A percentile compares a stretch with the other conserved stretches of the same genome.
Evolutionary conservation across 1,139 yeast species (phyloP).

Genomic region (Entelexis paramagnoliae): DNA sequence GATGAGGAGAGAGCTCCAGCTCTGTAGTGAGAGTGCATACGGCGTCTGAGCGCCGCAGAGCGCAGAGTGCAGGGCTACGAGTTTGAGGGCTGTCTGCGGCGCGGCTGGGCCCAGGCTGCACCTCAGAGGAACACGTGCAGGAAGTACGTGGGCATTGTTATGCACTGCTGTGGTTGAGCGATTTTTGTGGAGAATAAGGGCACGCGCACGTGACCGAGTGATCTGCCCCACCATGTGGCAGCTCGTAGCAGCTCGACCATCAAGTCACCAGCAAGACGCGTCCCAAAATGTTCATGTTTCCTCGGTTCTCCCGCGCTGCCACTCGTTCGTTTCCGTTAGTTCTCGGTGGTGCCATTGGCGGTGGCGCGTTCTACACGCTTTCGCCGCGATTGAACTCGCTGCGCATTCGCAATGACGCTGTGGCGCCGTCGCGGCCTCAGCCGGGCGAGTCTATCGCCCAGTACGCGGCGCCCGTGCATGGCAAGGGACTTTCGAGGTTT

Average conservation of each 20-base stretch:
- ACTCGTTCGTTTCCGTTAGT: conserved; percentile 12
- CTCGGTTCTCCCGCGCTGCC: conserved; percentile 10
- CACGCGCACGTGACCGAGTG: background rate
- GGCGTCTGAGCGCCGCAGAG: background rate
- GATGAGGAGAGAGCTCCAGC: background rate
- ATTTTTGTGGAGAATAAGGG: background rate
- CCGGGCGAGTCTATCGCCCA: conserved; percentile 19
- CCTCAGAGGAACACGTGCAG: background rate
- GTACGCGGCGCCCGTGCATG: conserved; percentile 16
- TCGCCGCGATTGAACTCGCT: background rate
- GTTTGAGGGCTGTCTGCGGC: too few relatives aligned
- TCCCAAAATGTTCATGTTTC: conserved; percentile 14
- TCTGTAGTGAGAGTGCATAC: too few relatives aligned
- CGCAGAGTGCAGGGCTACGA: too few relatives aligned
- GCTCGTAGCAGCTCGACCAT: background rate
- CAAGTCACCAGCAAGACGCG: background rate
- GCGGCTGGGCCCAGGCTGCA: too few relatives aligned
- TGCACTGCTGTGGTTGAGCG: background rate
- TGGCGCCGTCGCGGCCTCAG: conserved; percentile 6
- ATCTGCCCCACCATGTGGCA: background rate
- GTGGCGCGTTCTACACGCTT: background rate
- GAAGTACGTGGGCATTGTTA: background rate
- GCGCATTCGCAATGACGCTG: conserved; percentile 14
- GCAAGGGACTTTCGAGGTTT: conserved; percentile 19
- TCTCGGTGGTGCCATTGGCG: conserved; percentile 16